Conservation (phyloP, 2,329 filamentous ascomycete genomes). For the Fusarium fracticaudum region DNA sequence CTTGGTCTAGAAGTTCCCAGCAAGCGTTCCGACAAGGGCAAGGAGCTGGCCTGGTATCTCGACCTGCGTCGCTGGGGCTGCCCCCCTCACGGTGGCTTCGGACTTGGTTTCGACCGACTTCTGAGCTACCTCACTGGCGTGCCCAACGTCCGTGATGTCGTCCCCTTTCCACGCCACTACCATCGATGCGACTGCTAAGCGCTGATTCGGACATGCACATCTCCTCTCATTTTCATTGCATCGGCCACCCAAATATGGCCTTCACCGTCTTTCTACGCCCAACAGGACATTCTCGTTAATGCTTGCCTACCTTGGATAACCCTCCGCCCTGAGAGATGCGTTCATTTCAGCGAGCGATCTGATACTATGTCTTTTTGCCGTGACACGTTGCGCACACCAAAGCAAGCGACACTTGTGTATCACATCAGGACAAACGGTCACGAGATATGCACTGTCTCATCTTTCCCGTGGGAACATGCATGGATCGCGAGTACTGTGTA, state of each 20-base stretch:
- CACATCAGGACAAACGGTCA: constrained; percentile 18
- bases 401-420: constrained; percentile 37
- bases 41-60: constrained; percentile 80
- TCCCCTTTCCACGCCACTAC: constrained; percentile 83
- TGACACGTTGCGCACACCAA: constrained; percentile 39
- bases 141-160: constrained; percentile 83
- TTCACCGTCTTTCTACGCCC: constrained; percentile 3
- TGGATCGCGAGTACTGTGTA: constrained; percentile 11
- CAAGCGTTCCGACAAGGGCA: constrained; percentile 42
- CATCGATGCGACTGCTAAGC: constrained; percentile 68
- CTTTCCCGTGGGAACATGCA: constrained; percentile 16
- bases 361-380: constrained; percentile 32
- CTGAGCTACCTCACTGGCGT: constrained; percentile 85
- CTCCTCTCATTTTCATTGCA: not conserved
- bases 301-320: constrained; percentile 43
- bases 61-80: constrained; percentile 92
- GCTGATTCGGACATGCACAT: not conserved
- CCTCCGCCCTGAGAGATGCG: not conserved
- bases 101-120: constrained; percentile 87
- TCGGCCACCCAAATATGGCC: not conserved
- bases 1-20: constrained; percentile 66
- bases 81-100: constrained; percentile 90
- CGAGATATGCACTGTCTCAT: constrained; percentile 2
- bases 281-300: constrained; percentile 37
- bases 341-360: constrained; percentile 30